Base-by-base conservation (phyloP, 2,329 filamentous ascomycete genomes). In the Neofusicoccum parvum region DNA sequence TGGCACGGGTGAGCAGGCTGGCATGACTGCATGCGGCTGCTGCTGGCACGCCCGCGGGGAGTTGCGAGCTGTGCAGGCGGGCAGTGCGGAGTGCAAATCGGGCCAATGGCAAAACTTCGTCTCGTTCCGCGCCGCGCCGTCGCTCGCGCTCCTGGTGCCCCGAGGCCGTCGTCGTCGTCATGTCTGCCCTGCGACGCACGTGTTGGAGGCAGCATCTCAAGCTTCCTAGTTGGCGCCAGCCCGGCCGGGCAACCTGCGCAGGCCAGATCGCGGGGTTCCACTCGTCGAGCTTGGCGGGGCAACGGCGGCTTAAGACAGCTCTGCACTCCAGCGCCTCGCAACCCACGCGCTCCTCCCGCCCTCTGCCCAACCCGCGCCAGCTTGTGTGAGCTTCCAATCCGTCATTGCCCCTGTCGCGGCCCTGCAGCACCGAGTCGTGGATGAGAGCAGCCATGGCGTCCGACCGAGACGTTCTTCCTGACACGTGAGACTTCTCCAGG, bases 381-480 rank as follows among this genome's bases (percentile, higher is more conserved):
- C 27, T 43, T 39, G 15, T 34, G 17, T 53, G 63, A 48, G 63
- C 34, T 11, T 15, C 43, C 9, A 4, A 41, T 51, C 11, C 34
- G n/a, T 15, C 20, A 17, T 34, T 59, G 12, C 34, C 20, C 12
- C 20, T 65, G n/a, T 37, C 41, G 12, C 43, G 63, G 3, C 14
- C 12, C 17, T 65, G 63, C 63, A 65, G 63, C 51, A 59, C 63
- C 20, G 63, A 65, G 23, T 65, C 63, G 51, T 65, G 63, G 63
- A 59, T 14, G 12, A 41, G 36, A 45, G 53, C 53, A 48, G 63
- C 63, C 50, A 82, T 82, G 80, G 79, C 80, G 34, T 76, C 79
- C 27, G 81, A 82, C 68, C 74, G 80, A 67, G 80, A 82, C 66
- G 77, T 82, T 64, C 77, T 82, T 51, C 78, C 80, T 10, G 72